Evolutionary conservation across 495 filamentous ascomycete species (phyloP).

Genomic region (Cladorrhinum samala): DNA sequence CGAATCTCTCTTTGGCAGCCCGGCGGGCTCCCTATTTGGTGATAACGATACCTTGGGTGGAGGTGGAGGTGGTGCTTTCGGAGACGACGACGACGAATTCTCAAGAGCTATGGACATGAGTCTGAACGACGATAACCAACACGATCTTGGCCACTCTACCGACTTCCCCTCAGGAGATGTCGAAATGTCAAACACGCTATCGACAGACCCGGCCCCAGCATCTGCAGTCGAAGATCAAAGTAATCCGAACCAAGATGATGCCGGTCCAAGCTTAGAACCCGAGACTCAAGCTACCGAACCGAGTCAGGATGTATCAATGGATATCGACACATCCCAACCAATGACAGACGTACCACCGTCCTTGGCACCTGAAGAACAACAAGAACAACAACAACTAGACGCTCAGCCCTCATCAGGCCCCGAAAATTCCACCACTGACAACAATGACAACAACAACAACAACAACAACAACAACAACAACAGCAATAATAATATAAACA

Average conservation of each 20-base stretch:
- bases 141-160: slow-evolving; percentile 42
- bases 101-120: slow-evolving; percentile 65
- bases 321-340: slow-evolving; percentile 14
- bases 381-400: background rate
- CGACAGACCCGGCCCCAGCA: background rate
- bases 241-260: too few relatives aligned
- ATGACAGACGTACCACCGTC: background rate
- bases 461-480: background rate
- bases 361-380: background rate
- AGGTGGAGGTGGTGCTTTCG: slow-evolving; percentile 47
- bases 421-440: background rate
- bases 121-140: slow-evolving; percentile 25
- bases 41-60: slow-evolving; percentile 55
- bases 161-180: slow-evolving; percentile 36
- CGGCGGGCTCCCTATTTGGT: slow-evolving; percentile 52
- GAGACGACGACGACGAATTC: slow-evolving; percentile 84
- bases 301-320: slow-evolving; percentile 19
- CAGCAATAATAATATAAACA: slow-evolving; percentile 5
- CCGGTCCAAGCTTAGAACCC: too few relatives aligned
- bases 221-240: background rate
- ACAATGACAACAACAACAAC: background rate
- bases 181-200: slow-evolving; percentile 11
- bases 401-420: too few relatives aligned
- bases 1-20: slow-evolving; percentile 61
- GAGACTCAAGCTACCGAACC: slow-evolving; percentile 26